Evolutionary conservation across 169 alveolate species (phyloP), one percentile per base, ranked within the genome.

Genomic region (Plasmodium inui): DNA sequence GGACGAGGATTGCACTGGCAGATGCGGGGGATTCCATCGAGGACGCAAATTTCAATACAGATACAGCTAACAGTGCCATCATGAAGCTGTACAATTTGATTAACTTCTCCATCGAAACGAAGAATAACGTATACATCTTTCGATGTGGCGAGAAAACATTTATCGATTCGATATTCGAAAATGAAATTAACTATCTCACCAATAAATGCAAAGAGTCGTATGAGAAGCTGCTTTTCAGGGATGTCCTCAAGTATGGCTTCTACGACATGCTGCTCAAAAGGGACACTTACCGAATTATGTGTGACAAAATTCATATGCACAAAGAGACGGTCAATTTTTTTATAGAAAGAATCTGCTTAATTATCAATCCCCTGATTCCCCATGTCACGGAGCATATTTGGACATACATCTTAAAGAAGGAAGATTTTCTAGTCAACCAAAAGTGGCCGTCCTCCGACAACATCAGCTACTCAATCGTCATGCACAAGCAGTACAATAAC

Each of bases 1-100:
- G 99, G 19, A 98, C 99, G 3, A 96, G 99, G 82, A 96, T 99
- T 50, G 99, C 99, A 14, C 95, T 98, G 53, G 99, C 99, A 50
- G 99, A 99, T 95, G 99, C 99, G 71, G 99, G 99, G 0, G 99
- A 98, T 83, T 93, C 98, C 6, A 92, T 98, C 26, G 99, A 98
- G 91, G 99, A 99, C 95, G 99, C 99, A 30, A 99, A 98, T 94
- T 98, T 98, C 80, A 96, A 97, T 34, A 96, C 97, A 71, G 98
- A 97, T 30, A 95, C 97, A 6, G 98, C 98, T 0, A 97, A 97
- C 55, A 93, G 98, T 28, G 98, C 98, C 37, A 91, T 97, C n/a
- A 94, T 97, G 96, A 97, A 97, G 84, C 92, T 97, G 32, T 95
- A 96, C 67, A 84, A 94, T 57, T 50, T 97, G 37, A 82, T 97